Base-by-base conservation (phyloP, 2,329 filamentous ascomycete genomes). In the Atkinsonella texensis region DNA sequence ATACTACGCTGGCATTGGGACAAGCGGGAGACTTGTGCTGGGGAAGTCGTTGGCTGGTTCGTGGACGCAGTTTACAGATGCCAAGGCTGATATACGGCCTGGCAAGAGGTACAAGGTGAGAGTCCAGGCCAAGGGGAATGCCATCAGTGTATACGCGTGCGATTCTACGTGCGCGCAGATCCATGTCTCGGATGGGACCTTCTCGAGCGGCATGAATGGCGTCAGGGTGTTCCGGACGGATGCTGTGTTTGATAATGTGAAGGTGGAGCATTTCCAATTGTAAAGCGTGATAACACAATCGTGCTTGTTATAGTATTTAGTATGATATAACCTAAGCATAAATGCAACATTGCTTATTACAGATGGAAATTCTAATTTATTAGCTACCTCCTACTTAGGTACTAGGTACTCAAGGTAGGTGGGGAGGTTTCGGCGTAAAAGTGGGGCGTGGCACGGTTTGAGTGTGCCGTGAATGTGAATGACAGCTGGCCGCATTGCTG, bases 1-100 rank as follows among this genome's bases (percentile, higher is more conserved):
- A 0, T 64, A 66, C 28, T 69, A 69, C 45, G 59, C 62, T 2
- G 60, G 60, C 20, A 56, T 65, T 28, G 62, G 65, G 39, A 58
- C 59, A 5, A n/a, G 44, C 0, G 62, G 61, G 8, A 52, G 48
- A 13, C 55, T 64, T 8, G 40, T 59, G 1, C 53, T 69, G 2
- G 59, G 62, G 18, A 57, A 51, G 12, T 53, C 50, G 13, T 41
- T 55, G 10, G 28, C 42, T 1, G 50, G 53, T 1, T 43, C 46
- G 32, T 55, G 53, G 44, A 59, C 46, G 39, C 32, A 48, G 15
- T 31, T 59, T 1, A 51, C 40, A 7, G 45, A 39, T 9, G 52
- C 49, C 5, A 42, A 40, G 31, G 56, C 50, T 4, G 53, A 50
- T 31, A 31, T 58, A 7, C 41, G 23, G 17, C 42, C 53, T 2